Evolutionary conservation across 2,329 filamentous ascomycete genomes (phyloP), one percentile per base, ranked within the genome.

Genomic region (Chaetomiaceae sp.): DNA sequence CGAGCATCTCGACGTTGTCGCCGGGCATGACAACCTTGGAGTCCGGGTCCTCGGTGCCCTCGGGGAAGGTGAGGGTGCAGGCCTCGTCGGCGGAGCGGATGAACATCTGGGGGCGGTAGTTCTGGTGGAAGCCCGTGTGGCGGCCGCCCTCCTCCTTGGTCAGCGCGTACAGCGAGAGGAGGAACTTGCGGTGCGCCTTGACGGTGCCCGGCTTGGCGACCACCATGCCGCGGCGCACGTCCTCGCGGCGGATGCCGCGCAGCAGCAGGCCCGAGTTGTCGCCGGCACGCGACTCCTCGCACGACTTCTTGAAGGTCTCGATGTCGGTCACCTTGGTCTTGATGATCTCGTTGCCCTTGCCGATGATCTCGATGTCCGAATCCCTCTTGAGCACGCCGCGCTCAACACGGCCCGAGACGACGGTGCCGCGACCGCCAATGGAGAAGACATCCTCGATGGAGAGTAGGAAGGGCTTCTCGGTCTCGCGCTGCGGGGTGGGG

Each of bases 261-360:
- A 98, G 84, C 45, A 98, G 81, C 30, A 98, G 86, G 65, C 93
- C 93, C 20, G 93, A 96, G 83, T 97, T 98, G 73, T 98, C 93
- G 69, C 93, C 93, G 52, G 93, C 93, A 61, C 87, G 82, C 49
- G 91, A 95, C 73, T 95, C 88, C 49, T 96, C 90, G 71, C 93
- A 97, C 40, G 89, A 94, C 81, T 98, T 98, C 81, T 97, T 96
- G 80, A 98, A 98, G 57, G 91, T 98, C 78, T 98, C 93, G 59
- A 98, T 97, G 65, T 98, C 94, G 63, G 93, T 98, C 56, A 98
- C 91, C 79, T 96, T 97, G 70, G 93, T 97, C 83, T 94, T 96
- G 77, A 97, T 87, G 57, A 88, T 73, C 37, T 82, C 78, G 47
- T 72, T 70, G 58, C 84, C 82, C 76, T 93, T 95, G 66, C 93